Percentiles rank a stretch among this genome's conserved stretches.
Evolutionary conservation across 2,329 filamentous ascomycete species (phyloP).

Genomic region (Clonostachys byssicola): DNA sequence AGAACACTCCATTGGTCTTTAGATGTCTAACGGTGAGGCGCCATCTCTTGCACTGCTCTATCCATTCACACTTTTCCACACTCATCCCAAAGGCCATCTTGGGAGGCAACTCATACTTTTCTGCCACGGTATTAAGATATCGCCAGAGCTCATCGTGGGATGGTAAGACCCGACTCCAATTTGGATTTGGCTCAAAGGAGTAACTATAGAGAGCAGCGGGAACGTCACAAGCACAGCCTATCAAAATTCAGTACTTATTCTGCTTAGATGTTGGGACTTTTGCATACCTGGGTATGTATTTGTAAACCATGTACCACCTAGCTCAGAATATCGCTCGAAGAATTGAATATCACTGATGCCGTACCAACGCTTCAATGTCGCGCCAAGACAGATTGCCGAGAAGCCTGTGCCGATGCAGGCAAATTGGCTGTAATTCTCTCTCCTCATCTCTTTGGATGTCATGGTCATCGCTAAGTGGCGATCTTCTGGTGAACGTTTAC

Average conservation of each 20-base stretch:
- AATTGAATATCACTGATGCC: slow-evolving; percentile 55
- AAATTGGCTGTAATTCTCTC: slow-evolving; percentile 20
- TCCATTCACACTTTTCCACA: slow-evolving; percentile 32
- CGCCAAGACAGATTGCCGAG: slow-evolving; percentile 58
- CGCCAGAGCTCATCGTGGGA: slow-evolving; percentile 48
- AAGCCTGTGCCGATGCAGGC: slow-evolving; percentile 56
- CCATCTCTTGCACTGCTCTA: slow-evolving; percentile 25
- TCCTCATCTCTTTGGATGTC: slow-evolving; percentile 1
- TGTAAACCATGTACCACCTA: slow-evolving; percentile 62
- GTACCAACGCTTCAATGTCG: slow-evolving; percentile 51
- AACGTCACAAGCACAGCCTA: slow-evolving; percentile 45
- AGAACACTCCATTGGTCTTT: slow-evolving; percentile 10
- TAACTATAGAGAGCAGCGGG: slow-evolving; percentile 57
- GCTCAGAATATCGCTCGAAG: slow-evolving; percentile 51
- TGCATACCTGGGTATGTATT: slow-evolving; percentile 49
- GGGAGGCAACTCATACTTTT: slow-evolving; percentile 30
- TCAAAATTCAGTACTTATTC: too few relatives aligned
- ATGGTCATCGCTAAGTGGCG: too few relatives aligned
- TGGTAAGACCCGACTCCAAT: slow-evolving; percentile 56
- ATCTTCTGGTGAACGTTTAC: too few relatives aligned
- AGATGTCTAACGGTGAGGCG: slow-evolving; percentile 18
- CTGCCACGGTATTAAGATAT: slow-evolving; percentile 51
- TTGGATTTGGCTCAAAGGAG: slow-evolving; percentile 54
- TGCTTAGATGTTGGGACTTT: too few relatives aligned
- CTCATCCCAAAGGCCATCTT: slow-evolving; percentile 30